These are phyloP conservation scores for Pleurotus pulmonarius DNA, from an alignment of 768 basidiomycete genomes.

Conservation along the genomic window DNA sequence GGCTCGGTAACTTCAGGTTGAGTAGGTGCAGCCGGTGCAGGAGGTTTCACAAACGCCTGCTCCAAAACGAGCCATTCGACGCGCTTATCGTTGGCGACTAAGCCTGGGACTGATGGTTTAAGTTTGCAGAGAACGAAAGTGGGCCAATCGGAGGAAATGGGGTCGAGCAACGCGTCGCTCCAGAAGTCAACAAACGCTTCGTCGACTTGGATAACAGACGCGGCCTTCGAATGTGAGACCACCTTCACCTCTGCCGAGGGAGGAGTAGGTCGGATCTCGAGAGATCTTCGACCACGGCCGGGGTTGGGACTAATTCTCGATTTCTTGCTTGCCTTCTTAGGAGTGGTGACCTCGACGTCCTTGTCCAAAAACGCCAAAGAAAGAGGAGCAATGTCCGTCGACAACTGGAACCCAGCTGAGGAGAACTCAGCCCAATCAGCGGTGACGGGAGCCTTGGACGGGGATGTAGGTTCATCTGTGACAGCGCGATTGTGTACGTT, in stretches of 20 bases:
- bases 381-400: constrained; percentile 39
- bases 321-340: constrained; percentile 25
- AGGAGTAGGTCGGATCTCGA: constrained; percentile 18
- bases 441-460: constrained; percentile 21
- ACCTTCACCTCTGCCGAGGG: constrained; percentile 20
- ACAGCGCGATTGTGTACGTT: constrained; percentile 23
- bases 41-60: constrained; percentile 45
- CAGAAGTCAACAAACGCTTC: constrained; percentile 85
- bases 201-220: constrained; percentile 58
- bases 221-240: constrained; percentile 34
- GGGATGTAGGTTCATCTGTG: constrained; percentile 25
- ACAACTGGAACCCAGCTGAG: constrained; percentile 53
- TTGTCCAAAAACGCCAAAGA: constrained; percentile 55
- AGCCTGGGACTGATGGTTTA: constrained; percentile 32
- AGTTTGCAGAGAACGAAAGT: constrained; percentile 69
- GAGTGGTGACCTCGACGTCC: constrained; percentile 53
- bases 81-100: constrained; percentile 25
- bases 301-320: constrained; percentile 12
- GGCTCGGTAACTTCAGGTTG: constrained; percentile 9
- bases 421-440: constrained; percentile 73
- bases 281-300: constrained; percentile 21
- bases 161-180: constrained; percentile 70
- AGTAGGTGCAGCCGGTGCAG: constrained; percentile 23
- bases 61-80: constrained; percentile 70
- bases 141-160: constrained; percentile 63